These are phyloP conservation scores for Spiromastix sp. DNA, from an alignment of 2,329 filamentous ascomycete genomes.

Conservation along the genomic window DNA sequence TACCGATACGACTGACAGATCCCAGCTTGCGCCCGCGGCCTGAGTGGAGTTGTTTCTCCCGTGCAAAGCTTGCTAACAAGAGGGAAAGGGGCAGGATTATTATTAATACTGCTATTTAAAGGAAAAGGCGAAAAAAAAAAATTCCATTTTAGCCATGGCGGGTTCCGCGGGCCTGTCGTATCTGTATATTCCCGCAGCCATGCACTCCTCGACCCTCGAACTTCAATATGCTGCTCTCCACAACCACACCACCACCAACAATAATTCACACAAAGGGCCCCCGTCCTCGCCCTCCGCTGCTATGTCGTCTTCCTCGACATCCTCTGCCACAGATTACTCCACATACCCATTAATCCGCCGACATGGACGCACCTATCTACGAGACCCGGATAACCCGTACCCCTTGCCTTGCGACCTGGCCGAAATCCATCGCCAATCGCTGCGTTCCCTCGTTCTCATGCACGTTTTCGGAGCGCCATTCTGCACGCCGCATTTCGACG, in stretches of 20 bases:
- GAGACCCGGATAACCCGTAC: conserved; percentile 62
- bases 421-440: conserved; percentile 77
- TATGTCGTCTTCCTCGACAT: conserved; percentile 24
- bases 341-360: conserved; percentile 55
- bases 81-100: too few species aligned
- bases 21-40: too few species aligned
- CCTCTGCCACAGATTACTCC: conserved; percentile 27
- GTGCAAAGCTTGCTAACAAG: too few species aligned
- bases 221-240: conserved; percentile 7
- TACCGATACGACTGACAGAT: too few species aligned
- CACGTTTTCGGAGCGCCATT: conserved; percentile 72
- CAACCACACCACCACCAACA: conserved; percentile 17
- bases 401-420: conserved; percentile 80
- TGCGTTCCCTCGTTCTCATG: conserved; percentile 71
- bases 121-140: background rate
- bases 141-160: conserved; percentile 5
- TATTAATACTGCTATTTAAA: too few species aligned
- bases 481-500: conserved; percentile 57
- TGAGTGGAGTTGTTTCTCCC: too few species aligned
- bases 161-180: conserved; percentile 10
- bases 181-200: conserved; percentile 8
- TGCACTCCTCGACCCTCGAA: conserved; percentile 1
- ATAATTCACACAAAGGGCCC: conserved; percentile 15
- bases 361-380: conserved; percentile 74
- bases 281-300: conserved; percentile 18